phyloP scores from a whole-genome alignment of 768 basidiomycete species.

The Suillus bovinus region DNA sequence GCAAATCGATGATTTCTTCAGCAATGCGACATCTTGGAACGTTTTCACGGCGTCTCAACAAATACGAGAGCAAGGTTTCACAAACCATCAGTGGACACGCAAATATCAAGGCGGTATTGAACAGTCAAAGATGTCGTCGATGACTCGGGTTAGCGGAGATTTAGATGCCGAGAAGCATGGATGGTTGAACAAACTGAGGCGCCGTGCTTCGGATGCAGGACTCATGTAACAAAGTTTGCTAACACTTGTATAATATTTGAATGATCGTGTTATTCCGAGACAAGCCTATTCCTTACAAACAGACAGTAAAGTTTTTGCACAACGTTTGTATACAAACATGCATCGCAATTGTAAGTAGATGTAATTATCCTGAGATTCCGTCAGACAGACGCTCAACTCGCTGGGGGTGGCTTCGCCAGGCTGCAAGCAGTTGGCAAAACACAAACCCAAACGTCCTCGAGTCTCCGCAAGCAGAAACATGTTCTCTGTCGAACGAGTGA shows the following conservation, averaged over 20 bases:
- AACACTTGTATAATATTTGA: neutral
- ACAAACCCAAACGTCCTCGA: conserved; percentile 66
- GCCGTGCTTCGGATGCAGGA: neutral
- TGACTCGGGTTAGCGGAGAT: neutral
- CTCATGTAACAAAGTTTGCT: neutral
- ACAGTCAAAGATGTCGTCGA: neutral
- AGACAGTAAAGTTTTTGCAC: too few species aligned
- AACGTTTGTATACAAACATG: too few species aligned
- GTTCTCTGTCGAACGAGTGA: conserved; percentile 71
- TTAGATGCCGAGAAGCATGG: neutral
- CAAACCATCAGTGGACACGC: neutral
- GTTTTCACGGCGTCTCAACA: neutral
- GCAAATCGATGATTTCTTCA: conserved; percentile 12
- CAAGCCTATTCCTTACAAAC: too few species aligned
- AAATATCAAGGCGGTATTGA: neutral
- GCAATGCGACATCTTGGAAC: conserved; percentile 12
- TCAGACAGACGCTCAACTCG: conserved; percentile 64
- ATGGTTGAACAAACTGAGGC: neutral
- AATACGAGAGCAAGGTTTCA: neutral
- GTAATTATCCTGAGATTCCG: conserved; percentile 33
- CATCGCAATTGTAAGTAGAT: too few species aligned
- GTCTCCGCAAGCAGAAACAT: conserved; percentile 40
- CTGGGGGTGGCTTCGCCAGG: conserved; percentile 34
- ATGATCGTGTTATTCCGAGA: too few species aligned
- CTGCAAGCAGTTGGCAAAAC: conserved; percentile 30